Percentiles rank a stretch among this genome's conserved stretches.
phyloP scores from a whole-genome alignment of 352 stramenopile genomes.

The Phytophthora pisi region DNA sequence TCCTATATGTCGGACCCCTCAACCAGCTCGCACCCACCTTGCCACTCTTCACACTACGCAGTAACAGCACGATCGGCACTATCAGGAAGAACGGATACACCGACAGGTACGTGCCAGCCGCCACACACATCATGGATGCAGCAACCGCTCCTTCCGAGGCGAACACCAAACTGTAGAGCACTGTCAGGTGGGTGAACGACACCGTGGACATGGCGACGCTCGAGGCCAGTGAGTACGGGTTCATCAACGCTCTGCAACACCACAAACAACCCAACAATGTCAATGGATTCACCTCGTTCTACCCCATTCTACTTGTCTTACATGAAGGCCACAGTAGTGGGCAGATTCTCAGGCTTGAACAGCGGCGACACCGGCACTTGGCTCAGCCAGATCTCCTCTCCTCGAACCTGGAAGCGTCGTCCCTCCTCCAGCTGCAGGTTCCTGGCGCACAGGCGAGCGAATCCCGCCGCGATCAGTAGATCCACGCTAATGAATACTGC shows the following conservation, averaged over 20 bases:
- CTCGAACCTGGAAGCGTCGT: slow-evolving; percentile 35
- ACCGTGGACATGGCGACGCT: slow-evolving; percentile 75
- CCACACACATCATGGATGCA: slow-evolving; percentile 57
- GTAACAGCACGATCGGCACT: slow-evolving; percentile 57
- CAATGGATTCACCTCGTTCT: not conserved
- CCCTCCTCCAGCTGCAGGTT: slow-evolving; percentile 61
- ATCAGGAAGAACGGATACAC: slow-evolving; percentile 76
- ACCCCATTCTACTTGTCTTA: slow-evolving; percentile 18
- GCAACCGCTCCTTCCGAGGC: slow-evolving; percentile 59
- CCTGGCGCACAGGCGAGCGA: slow-evolving; percentile 56
- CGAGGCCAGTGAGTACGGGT: slow-evolving; percentile 76
- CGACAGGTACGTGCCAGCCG: slow-evolving; percentile 68
- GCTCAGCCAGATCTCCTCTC: slow-evolving; percentile 75
- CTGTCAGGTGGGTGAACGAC: slow-evolving; percentile 63
- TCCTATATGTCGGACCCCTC: too few species aligned
- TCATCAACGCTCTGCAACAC: slow-evolving; percentile 47
- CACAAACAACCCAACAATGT: not conserved
- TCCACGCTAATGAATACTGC: slow-evolving; percentile 61
- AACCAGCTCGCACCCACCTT: not conserved
- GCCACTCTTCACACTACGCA: slow-evolving; percentile 34
- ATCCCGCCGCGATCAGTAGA: slow-evolving; percentile 57
- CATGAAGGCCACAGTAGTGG: slow-evolving; percentile 56
- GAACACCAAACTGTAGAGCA: slow-evolving; percentile 78
- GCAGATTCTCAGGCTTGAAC: slow-evolving; percentile 50
- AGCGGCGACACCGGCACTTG: slow-evolving; percentile 76